Conservation (phyloP, 139 green algal species). For the Tetradesmus obliquus region DNA sequence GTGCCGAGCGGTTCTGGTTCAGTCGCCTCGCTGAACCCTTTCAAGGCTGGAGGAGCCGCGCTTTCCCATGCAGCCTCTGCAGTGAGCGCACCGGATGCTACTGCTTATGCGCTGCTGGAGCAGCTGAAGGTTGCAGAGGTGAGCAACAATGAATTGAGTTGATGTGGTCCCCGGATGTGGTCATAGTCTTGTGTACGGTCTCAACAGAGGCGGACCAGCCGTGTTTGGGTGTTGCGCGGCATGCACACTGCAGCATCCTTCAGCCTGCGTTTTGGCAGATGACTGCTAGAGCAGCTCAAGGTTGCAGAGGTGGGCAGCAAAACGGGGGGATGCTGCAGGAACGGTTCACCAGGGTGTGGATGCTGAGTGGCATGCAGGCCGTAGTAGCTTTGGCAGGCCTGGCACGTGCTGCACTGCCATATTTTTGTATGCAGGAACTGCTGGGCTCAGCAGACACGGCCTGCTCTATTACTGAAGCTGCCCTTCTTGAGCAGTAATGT, state of each 20-base stretch:
- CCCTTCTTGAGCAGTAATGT: background rate
- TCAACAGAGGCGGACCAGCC: background rate
- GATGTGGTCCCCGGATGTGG: background rate
- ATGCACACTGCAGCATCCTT: background rate
- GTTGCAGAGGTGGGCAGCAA: background rate
- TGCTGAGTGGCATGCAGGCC: too few species aligned
- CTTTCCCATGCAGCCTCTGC: background rate
- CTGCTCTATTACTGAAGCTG: background rate
- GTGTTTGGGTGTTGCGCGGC: background rate
- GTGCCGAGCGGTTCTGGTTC: background rate
- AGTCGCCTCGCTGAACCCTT: too few species aligned
- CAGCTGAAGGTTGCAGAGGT: conserved; percentile 19
- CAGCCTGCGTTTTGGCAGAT: too few species aligned
- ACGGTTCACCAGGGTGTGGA: too few species aligned
- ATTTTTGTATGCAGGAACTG: background rate
- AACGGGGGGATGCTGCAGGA: too few species aligned
- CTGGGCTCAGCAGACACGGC: background rate
- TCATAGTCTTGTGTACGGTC: background rate
- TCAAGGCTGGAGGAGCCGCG: too few species aligned
- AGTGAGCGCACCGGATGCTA: background rate
- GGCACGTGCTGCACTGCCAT: background rate
- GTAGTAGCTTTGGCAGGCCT: too few species aligned
- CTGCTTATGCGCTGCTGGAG: background rate
- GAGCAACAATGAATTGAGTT: background rate
- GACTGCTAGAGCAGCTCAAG: background rate